Base-by-base conservation (phyloP, 2,329 filamentous ascomycete genomes). In the Gyromitra esculenta region DNA sequence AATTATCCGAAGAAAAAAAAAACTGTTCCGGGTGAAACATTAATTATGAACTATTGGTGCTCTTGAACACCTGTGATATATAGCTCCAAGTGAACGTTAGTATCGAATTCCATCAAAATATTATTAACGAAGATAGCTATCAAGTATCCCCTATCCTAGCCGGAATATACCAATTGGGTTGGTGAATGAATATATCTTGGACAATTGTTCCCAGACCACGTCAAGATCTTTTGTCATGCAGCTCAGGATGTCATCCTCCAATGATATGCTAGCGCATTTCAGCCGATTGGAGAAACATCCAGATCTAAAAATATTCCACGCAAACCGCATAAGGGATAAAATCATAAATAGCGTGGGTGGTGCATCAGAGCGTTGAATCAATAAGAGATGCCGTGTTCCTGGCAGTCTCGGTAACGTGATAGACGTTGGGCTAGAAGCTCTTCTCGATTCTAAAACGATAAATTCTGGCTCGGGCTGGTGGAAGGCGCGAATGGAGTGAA, bases 181-280 rank as follows among this genome's bases (percentile, higher is more conserved):
- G 25, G 13, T 65, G 15, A 15, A 8, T 65, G 37, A 21, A 6
- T 39, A 60, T 13, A 60, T 13, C n/a, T 15, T 65, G 52, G 62
- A 54, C 45, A 37, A 7, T 39, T 65, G 31, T 65, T 25, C 39
- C 31, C 2, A 39, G 56, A 60, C 15, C 15, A 60, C 31, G 57
- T 60, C 57, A 21, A 41, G 57, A 52, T 52, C 41, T 21, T 52
- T 45, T 25, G 7, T 50, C 31, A 54, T 65, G 63, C 63, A 65
- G 25, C 13, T 37, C 15, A 52, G 62, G 25, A 50, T 52, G 13
- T 35, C 25, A 11, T 37, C 39, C 31, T 15, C 60, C 60, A 64
- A 48, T 64, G 11, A n/a, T 50, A 59, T n/a, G 9, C 13, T n/a
- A 37, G 31, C 37, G 54, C 15, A 31, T 5, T 15, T n/a, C n/a